These are phyloP conservation scores for Trifolium fragiferum DNA, from an alignment of 306 rosid species.

Conservation along the genomic window DNA sequence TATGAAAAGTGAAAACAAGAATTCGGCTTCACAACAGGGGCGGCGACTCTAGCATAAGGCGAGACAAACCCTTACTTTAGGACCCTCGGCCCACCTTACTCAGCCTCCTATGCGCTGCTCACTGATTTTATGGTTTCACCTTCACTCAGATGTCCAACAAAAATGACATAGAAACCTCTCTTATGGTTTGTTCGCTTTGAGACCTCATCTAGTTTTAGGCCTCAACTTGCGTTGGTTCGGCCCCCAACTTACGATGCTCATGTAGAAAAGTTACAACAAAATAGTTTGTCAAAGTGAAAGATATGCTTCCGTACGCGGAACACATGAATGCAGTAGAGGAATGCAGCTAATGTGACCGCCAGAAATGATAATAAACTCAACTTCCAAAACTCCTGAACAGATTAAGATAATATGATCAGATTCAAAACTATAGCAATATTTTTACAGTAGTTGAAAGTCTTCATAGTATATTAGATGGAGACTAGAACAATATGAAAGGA, in stretches of 20 bases:
- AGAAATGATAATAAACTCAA: conserved; percentile 62
- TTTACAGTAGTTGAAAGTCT: too few relatives aligned
- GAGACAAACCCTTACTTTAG: too few relatives aligned
- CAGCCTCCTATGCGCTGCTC: neutral
- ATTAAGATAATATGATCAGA: conserved; percentile 18
- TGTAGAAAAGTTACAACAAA: neutral
- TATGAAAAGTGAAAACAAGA: too few relatives aligned
- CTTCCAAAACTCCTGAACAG: conserved; percentile 79
- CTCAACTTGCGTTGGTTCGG: neutral
- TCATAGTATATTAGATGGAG: too few relatives aligned
- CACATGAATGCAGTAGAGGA: conserved; percentile 65
- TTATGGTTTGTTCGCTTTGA: neutral
- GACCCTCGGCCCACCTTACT: neutral
- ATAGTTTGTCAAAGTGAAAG: neutral
- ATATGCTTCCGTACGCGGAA: conserved; percentile 59
- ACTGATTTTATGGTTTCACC: neutral
- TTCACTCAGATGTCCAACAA: neutral
- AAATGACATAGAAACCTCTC: neutral
- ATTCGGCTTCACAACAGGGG: too few relatives aligned
- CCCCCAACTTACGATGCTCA: neutral
- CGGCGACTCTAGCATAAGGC: too few relatives aligned
- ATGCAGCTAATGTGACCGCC: conserved; percentile 65
- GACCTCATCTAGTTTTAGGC: neutral
- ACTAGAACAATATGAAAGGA: too few relatives aligned
- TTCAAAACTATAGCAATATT: neutral